Evolutionary conservation across 768 basidiomycete genomes (phyloP).

Genomic region (Rickenella mellea): DNA sequence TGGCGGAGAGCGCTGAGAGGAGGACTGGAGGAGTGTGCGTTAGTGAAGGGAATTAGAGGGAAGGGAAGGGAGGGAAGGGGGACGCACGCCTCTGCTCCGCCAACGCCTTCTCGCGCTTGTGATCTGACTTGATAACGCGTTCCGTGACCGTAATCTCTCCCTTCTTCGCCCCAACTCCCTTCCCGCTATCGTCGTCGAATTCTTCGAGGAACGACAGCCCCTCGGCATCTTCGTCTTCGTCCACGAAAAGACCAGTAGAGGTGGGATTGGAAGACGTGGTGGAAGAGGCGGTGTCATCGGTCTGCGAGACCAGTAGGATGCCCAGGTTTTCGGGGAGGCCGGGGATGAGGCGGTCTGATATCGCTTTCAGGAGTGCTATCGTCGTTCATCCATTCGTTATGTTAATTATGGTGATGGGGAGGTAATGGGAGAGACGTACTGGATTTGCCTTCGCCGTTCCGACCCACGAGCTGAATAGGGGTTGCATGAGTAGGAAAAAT

Average conservation of each 20-base stretch:
- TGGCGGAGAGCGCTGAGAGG: constrained; percentile 7
- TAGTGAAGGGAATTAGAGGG: too few species aligned
- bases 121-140: constrained; percentile 17
- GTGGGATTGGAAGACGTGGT: too few species aligned
- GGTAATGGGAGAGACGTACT: constrained; percentile 22
- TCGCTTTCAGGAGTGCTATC: constrained; percentile 27
- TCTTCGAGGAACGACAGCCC: constrained; percentile 26
- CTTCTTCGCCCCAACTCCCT: constrained; percentile 21
- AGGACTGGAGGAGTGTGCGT: too few species aligned
- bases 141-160: too few species aligned
- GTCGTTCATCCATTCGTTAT: constrained; percentile 9
- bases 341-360: constrained; percentile 36
- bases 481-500: too few species aligned
- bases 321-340: constrained; percentile 32
- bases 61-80: too few species aligned
- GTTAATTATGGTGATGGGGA: background rate
- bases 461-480: constrained; percentile 8
- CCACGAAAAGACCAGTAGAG: constrained; percentile 9
- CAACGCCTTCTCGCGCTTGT: constrained; percentile 19
- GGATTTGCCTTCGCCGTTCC: constrained; percentile 49
- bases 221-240: constrained; percentile 7
- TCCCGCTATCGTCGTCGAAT: constrained; percentile 35
- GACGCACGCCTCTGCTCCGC: constrained; percentile 15
- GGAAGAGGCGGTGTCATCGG: too few species aligned
- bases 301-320: constrained; percentile 37